These are phyloP conservation scores for Cryptomeria japonica DNA, from an alignment of 75 land plant genomes.

Conservation along the genomic window DNA sequence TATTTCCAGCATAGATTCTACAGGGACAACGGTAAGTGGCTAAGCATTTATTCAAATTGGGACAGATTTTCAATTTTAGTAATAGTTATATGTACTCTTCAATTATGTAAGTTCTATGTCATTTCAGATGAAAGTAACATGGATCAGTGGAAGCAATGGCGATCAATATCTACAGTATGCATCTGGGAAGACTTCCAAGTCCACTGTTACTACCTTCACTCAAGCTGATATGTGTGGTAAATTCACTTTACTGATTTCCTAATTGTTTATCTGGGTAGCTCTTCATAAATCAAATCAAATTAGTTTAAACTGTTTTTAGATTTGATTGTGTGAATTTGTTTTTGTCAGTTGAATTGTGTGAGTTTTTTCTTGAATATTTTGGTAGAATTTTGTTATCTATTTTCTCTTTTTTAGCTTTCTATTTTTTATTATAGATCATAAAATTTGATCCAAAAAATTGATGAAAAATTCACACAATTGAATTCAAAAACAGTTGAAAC, in stretches of 20 bases:
- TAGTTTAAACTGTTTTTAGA: too few relatives aligned
- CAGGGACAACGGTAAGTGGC: constrained; percentile 56
- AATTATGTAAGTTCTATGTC: neutral
- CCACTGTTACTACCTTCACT: constrained; percentile 57
- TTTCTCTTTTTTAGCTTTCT: too few relatives aligned
- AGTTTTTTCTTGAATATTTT: too few relatives aligned
- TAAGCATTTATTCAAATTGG: neutral
- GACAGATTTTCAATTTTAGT: neutral
- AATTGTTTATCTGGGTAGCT: too few relatives aligned
- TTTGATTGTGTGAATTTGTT: too few relatives aligned
- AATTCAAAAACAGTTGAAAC: too few relatives aligned
- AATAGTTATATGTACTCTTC: neutral
- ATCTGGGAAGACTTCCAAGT: constrained; percentile 28
- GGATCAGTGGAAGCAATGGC: constrained; percentile 66
- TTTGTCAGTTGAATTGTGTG: too few relatives aligned
- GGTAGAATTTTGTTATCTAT: too few relatives aligned
- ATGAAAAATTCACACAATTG: too few relatives aligned
- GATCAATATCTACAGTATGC: constrained; percentile 65
- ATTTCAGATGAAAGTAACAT: constrained; percentile 78
- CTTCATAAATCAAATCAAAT: too few relatives aligned
- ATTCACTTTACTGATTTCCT: neutral
- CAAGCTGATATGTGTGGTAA: constrained; percentile 73
- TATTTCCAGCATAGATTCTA: constrained; percentile 65
- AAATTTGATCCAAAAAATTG: too few relatives aligned
- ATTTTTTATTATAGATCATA: too few relatives aligned